Evolutionary conservation across 345 rosid species (phyloP), one percentile per base, ranked within the genome.

Genomic region (Conringia planisiliqua): DNA sequence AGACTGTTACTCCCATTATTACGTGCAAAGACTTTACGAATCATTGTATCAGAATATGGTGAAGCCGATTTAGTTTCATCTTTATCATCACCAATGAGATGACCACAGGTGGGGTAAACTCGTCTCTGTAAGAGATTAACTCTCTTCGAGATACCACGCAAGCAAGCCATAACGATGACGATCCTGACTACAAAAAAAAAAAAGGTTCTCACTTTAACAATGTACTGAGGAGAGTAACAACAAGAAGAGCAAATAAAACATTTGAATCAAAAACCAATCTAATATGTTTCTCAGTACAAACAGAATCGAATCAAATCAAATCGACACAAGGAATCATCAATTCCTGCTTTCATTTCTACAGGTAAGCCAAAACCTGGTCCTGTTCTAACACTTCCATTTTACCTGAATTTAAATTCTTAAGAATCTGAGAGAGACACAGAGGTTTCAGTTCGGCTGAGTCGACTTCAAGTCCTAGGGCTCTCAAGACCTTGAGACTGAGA

Each of bases 71-170:
- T 54, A 24, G 83, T 36, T 12, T 76, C 81, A 11, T 40, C 72
- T 47, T 59, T 70, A 39, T 76, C 56, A 14, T 35, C n/a, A 47
- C 32, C 30, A 20, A 76, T 44, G 2, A 76, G 48, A 81, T 76
- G 75, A 50, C 77, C 71, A 75, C 73, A 79, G 3, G 83, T 66
- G 13, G 78, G 83, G 58, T 73, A 77, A 40, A 70, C 75, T 62
- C 83, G 9, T 77, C 83, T 76, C 38, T 76, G 72, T 39, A 79
- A 44, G 4, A 62, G 67, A 73, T 72, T 66, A 38, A 73, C 56
- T 63, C 80, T 68, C 36, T 52, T 70, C 6, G 78, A 69, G 62
- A 83, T 40, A 18, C 81, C 35, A 47, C 83, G 84, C 54, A 73
- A 50, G 38, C 57, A 79, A 62, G 84, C 82, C 86, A 83, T 83